Evolutionary conservation across 2,329 filamentous ascomycete species (phyloP), one percentile per base, ranked within the genome.

Genomic region (Fusarium subglutinans): DNA sequence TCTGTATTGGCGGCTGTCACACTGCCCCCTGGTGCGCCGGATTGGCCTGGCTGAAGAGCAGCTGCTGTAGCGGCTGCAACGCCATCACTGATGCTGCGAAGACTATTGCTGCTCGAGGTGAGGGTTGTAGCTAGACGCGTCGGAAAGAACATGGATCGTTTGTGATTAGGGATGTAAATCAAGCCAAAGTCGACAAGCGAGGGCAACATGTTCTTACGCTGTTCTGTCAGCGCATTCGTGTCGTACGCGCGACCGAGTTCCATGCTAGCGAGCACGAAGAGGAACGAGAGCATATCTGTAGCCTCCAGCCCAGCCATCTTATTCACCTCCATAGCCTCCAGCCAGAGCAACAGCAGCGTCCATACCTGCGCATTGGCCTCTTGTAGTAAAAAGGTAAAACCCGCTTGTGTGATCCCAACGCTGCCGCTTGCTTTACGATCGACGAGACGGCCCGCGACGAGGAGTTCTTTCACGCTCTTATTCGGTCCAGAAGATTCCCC

Each of bases 301-400:
- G 93, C 92, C 75, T 98, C 94, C 87, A 98, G 92, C 38, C 90
- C 89, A 22, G 93, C 86, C 79, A 87, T 79, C 50, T 82, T 81
- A 56, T 83, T 81, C 20, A 81, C 83, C 76, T 94, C 92, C 50
- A 93, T 93, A 70, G 94, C 93, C 76, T 97, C 94, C 57, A 99
- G 91, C 87, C 98, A 99, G 38, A 98, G 91, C 37, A 99, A 92
- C 41, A 99, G 87, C 53, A 99, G 87, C 33, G 95, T 96, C 96
- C 96, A 99, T 41, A 99, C 95, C 82, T 99, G 96, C 1, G 96
- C 95, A 81, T 98, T 98, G 67, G 96, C 92, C 80, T 98, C 96
- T 79, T 98, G 96, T 14, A 99, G 87, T 64, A 99, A 87, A 79
- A 99, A 99, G 0, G 94, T 95, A 81, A 99, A 99, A 13, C 96